These are phyloP conservation scores for Euptelea pleiosperma DNA, from an alignment of 164 flowering plant genomes.

Conservation along the genomic window DNA sequence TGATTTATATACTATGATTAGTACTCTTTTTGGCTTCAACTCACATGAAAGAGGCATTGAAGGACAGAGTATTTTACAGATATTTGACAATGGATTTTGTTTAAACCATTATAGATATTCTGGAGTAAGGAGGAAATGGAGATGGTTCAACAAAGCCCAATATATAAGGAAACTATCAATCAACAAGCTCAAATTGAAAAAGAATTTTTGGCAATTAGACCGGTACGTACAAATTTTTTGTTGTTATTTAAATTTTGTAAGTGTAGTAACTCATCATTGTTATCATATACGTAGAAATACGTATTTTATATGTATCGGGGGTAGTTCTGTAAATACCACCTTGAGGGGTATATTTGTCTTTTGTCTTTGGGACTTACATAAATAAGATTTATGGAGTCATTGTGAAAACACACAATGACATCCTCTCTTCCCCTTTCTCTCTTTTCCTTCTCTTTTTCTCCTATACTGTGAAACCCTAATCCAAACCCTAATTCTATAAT, in stretches of 20 bases:
- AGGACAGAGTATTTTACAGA: not conserved
- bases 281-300: too few relatives aligned
- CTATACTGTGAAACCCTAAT: too few relatives aligned
- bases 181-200: constrained; percentile 45
- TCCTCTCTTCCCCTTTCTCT: too few relatives aligned
- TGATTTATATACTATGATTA: not conserved
- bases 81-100: not conserved
- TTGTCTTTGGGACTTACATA: too few relatives aligned
- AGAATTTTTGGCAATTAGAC: constrained; percentile 44
- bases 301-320: too few relatives aligned
- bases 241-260: not conserved
- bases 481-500: too few relatives aligned
- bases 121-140: constrained; percentile 69
- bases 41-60: not conserved
- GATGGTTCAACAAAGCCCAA: constrained; percentile 53
- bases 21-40: not conserved
- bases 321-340: too few relatives aligned
- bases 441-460: too few relatives aligned
- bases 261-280: too few relatives aligned
- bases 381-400: too few relatives aligned
- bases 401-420: too few relatives aligned
- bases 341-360: too few relatives aligned
- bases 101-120: constrained; percentile 46
- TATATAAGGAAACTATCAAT: constrained; percentile 55
- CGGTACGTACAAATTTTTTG: constrained; percentile 30